These are phyloP conservation scores for Epichloe elymi DNA, from an alignment of 2,329 filamentous ascomycete species.

Conservation along the genomic window DNA sequence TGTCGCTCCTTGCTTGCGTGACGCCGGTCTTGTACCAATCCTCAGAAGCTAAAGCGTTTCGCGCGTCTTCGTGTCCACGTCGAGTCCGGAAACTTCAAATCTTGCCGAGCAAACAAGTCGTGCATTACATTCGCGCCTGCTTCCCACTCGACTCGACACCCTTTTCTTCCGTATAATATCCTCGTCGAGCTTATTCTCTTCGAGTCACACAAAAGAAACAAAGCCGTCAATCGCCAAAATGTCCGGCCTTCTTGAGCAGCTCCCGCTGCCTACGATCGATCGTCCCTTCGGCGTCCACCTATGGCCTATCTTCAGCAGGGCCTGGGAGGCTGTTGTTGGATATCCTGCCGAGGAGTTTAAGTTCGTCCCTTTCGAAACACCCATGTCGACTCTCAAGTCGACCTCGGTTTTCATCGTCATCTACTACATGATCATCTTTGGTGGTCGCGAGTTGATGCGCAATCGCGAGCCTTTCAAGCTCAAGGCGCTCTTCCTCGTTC, in stretches of 20 bases:
- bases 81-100: constrained; percentile 3
- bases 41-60: background rate
- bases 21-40: constrained; percentile 1
- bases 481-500: constrained; percentile 80
- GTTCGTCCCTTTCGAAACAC: constrained; percentile 69
- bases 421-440: constrained; percentile 92
- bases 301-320: constrained; percentile 91
- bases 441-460: constrained; percentile 85
- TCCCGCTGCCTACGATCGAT: constrained; percentile 70
- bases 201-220: background rate
- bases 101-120: constrained; percentile 2
- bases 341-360: constrained; percentile 78
- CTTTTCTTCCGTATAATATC: background rate
- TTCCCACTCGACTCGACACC: background rate
- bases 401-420: constrained; percentile 67
- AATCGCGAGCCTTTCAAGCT: constrained; percentile 75
- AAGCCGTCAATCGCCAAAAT: constrained; percentile 19
- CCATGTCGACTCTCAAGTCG: constrained; percentile 80
- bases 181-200: background rate
- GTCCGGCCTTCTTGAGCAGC: constrained; percentile 35
- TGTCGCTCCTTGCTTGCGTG: constrained; percentile 22
- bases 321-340: constrained; percentile 61
- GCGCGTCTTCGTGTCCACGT: background rate
- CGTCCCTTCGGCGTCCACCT: constrained; percentile 81
- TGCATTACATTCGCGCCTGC: background rate